Percentiles rank a stretch among this genome's conserved stretches.
These are phyloP conservation scores for Ganoderma leucocontextum DNA, from an alignment of 1,284 basidiomycete genomes.

Conservation along the genomic window DNA sequence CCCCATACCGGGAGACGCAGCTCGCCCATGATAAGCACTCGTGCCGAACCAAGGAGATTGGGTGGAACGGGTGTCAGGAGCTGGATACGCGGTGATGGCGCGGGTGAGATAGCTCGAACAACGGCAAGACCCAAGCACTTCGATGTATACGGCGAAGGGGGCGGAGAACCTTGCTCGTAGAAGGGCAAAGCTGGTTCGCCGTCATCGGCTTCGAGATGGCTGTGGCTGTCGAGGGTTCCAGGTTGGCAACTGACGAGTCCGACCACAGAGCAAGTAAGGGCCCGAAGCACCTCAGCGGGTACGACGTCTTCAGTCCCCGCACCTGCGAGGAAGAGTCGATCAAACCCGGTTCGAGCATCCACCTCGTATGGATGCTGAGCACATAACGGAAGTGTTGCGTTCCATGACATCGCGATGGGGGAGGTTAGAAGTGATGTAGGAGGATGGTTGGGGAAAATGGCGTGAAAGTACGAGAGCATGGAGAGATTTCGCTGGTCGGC, in stretches of 20 bases:
- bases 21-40: slow-evolving; percentile 82
- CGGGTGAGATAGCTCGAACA: slow-evolving; percentile 67
- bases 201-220: not conserved
- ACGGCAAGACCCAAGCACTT: slow-evolving; percentile 77
- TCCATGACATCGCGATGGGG: slow-evolving; percentile 63
- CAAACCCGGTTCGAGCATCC: slow-evolving; percentile 59
- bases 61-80: slow-evolving; percentile 79
- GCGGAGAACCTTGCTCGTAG: slow-evolving; percentile 63
- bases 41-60: slow-evolving; percentile 48
- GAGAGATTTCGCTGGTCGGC: slow-evolving; percentile 80
- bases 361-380: slow-evolving; percentile 76
- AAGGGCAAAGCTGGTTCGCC: slow-evolving; percentile 35
- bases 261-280: slow-evolving; percentile 86
- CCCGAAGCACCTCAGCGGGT: slow-evolving; percentile 67
- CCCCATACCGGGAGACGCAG: slow-evolving; percentile 90
- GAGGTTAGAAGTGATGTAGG: slow-evolving; percentile 37
- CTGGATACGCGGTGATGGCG: slow-evolving; percentile 56
- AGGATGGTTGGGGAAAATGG: slow-evolving; percentile 51
- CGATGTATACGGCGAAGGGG: slow-evolving; percentile 65
- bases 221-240: slow-evolving; percentile 45
- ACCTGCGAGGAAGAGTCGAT: slow-evolving; percentile 71
- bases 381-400: slow-evolving; percentile 73
- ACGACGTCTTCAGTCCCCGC: slow-evolving; percentile 81
- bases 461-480: slow-evolving; percentile 86
- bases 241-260: slow-evolving; percentile 67